phyloP scores from a whole-genome alignment of 2,329 filamentous ascomycete species.

The Ophiocordyceps camponoti-leonardi region DNA sequence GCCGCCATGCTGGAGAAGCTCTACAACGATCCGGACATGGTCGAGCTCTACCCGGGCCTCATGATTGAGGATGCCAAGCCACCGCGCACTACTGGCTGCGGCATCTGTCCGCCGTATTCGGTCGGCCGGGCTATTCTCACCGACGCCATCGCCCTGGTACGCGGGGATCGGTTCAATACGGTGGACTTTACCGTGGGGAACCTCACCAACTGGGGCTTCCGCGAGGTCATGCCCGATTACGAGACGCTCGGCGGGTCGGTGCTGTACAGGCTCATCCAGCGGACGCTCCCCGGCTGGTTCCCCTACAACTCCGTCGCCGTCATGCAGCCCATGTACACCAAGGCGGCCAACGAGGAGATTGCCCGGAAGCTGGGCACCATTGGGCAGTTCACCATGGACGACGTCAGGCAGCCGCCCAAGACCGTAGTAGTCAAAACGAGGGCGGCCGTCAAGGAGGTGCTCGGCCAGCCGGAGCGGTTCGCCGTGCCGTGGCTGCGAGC shows the following conservation, averaged over 20 bases:
- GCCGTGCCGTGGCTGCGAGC: conserved; percentile 15
- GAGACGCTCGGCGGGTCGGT: conserved; percentile 24
- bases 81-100: conserved; percentile 30
- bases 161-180: conserved; percentile 42
- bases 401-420: conserved; percentile 17
- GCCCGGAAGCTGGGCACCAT: conserved; percentile 20
- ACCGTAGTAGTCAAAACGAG: conserved; percentile 9
- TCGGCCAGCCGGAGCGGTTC: conserved; percentile 15
- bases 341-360: conserved; percentile 20
- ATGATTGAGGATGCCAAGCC: conserved; percentile 42
- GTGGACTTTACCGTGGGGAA: conserved; percentile 24
- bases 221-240: conserved; percentile 10
- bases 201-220: conserved; percentile 26
- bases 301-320: conserved; percentile 22
- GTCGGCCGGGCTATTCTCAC: conserved; percentile 38
- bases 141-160: conserved; percentile 40
- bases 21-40: conserved; percentile 45
- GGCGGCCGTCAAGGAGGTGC: conserved; percentile 13
- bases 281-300: conserved; percentile 26
- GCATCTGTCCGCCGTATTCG: conserved; percentile 34
- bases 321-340: conserved; percentile 29
- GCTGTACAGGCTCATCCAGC: conserved; percentile 27
- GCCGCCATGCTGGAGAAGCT: conserved; percentile 36
- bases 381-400: conserved; percentile 15
- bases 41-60: conserved; percentile 54